phyloP scores from a whole-genome alignment of 257 asterid genomes.

The Scutellaria minor region DNA sequence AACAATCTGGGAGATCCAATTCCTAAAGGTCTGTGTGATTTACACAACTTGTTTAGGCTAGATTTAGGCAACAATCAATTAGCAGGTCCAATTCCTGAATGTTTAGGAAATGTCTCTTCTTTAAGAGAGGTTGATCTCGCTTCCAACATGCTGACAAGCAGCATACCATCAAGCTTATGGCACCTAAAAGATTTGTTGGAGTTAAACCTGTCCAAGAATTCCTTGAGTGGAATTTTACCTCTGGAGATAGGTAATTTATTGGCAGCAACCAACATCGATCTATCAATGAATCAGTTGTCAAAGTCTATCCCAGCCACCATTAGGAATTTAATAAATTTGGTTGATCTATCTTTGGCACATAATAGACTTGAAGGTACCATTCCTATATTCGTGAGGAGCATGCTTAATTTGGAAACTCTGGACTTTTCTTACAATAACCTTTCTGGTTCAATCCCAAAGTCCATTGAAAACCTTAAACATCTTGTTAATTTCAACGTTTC shows the following conservation, averaged over 20 bases:
- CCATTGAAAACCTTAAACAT: neutral
- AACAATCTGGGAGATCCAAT: constrained; percentile 28
- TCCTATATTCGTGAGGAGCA: constrained; percentile 25
- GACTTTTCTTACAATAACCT: constrained; percentile 22
- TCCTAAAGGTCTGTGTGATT: constrained; percentile 4
- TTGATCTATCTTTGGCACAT: neutral
- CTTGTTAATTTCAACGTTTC: constrained; percentile 43
- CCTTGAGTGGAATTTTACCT: constrained; percentile 24
- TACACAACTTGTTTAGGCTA: neutral
- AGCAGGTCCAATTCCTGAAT: constrained; percentile 31
- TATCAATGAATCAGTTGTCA: constrained; percentile 29
- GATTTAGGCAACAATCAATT: constrained; percentile 10
- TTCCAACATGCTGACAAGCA: constrained; percentile 28
- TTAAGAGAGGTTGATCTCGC: constrained; percentile 12
- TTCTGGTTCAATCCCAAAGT: constrained; percentile 32
- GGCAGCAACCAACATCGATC: constrained; percentile 9
- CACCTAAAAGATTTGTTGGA: constrained; percentile 17
- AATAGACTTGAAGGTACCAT: constrained; percentile 20
- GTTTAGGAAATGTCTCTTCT: constrained; percentile 31
- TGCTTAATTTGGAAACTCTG: constrained; percentile 18
- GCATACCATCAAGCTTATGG: constrained; percentile 35
- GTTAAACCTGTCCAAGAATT: constrained; percentile 23
- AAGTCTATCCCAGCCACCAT: constrained; percentile 23
- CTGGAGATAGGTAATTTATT: constrained; percentile 23
- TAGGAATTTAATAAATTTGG: neutral